Base-by-base conservation (phyloP, 2,329 filamentous ascomycete genomes). In the Dothidotthia symphoricarpi region DNA sequence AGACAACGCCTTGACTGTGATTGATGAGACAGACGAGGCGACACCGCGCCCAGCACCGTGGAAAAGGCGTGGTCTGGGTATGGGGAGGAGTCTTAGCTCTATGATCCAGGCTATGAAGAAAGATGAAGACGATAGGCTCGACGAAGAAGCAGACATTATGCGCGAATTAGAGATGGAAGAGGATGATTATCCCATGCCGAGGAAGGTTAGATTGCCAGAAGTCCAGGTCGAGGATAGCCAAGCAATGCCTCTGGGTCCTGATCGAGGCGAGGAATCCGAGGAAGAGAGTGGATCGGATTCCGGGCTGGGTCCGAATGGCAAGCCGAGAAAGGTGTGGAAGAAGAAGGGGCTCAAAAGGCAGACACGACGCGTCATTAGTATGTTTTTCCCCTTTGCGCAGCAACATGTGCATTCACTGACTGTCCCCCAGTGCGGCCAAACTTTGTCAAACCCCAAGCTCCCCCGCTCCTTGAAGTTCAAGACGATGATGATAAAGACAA, bases 281-380 rank as follows among this genome's bases (percentile, higher is more conserved):
- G 81, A 83, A 52, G 75, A 78, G n/a, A 75, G 77, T 25, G 67
- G 71, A 0, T 59, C 61, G 3, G 60, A 66, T n/a, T 56, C 56
- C 17, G 52, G 48, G 11, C 39, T 75, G 10, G 78, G 72, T 35
- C 72, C 71, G n/a, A 69, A 80, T 52, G 81, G 81, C 2, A 73
- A 77, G 45, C 81, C 81, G 2, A 62, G 81, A 25, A 78, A 75
- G 36, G 67, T 79, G 1, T 91, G 78, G 72, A 91, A 90, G 74
- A 93, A 93, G 76, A 87, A 86, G 71, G 86, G 86, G 0, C 78
- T 86, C 61, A 93, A 93, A 72, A 75, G 87, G 44, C 88, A 86
- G 38, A 91, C 87, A 3, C 75, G 82, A 45, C 72, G 75, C 31
- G 75, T 78, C 38, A 88, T 82, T 43, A 86, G 63, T 64, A 46